Percentiles rank a stretch among this genome's conserved stretches.
Conservation (phyloP, 2,329 filamentous ascomycete genomes). For the Canariomyces notabilis region DNA sequence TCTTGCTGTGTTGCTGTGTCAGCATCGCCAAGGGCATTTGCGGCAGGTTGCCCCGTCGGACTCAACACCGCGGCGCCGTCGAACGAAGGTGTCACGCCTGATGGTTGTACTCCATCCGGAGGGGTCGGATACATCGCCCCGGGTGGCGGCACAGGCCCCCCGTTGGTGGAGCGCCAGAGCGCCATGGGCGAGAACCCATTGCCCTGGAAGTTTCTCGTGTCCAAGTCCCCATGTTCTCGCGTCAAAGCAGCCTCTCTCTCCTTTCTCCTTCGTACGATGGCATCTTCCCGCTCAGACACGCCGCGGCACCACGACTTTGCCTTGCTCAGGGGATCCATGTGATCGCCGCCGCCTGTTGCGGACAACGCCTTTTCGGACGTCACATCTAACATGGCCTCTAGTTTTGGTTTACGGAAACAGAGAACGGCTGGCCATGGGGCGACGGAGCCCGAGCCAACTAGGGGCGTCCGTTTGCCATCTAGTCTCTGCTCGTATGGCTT, state of each 20-base stretch:
- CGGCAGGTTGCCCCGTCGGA: constrained; percentile 42
- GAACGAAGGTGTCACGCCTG: constrained; percentile 51
- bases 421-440: constrained; percentile 49
- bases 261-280: constrained; percentile 43
- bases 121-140: constrained; percentile 67
- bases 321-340: constrained; percentile 44
- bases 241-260: constrained; percentile 42
- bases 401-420: constrained; percentile 30
- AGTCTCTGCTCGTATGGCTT: constrained; percentile 38
- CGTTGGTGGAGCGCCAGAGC: constrained; percentile 45
- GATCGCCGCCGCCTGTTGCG: constrained; percentile 37
- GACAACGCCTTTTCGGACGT: constrained; percentile 37
- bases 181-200: constrained; percentile 50
- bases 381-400: constrained; percentile 26
- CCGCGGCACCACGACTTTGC: constrained; percentile 47
- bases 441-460: constrained; percentile 33
- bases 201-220: constrained; percentile 38
- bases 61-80: constrained; percentile 50
- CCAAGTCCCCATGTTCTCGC: constrained; percentile 39
- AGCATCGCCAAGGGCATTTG: constrained; percentile 32
- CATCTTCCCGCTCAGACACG: constrained; percentile 42
- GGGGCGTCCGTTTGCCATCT: constrained; percentile 39
- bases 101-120: constrained; percentile 57
- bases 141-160: constrained; percentile 30
- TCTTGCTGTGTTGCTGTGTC: constrained; percentile 33